Percentiles rank a stretch among this genome's conserved stretches.
Evolutionary conservation across 257 asterid genomes (phyloP).

Genomic region (Lithospermum erythrorhizon): DNA sequence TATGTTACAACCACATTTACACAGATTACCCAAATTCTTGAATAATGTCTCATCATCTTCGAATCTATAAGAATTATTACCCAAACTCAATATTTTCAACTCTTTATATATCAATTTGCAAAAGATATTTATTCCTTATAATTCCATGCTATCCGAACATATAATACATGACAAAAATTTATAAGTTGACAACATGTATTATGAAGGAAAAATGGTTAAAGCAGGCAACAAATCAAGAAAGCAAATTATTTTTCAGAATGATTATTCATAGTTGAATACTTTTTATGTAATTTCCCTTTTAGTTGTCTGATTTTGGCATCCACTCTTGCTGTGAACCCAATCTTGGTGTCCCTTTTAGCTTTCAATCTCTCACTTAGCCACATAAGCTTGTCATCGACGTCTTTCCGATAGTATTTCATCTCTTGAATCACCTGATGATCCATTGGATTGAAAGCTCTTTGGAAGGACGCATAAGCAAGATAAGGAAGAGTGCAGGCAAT

Average conservation of each 20-base stretch:
- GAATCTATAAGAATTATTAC: too few relatives aligned
- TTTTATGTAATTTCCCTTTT: constrained; percentile 59
- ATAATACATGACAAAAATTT: too few relatives aligned
- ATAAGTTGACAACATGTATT: too few relatives aligned
- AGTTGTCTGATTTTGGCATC: constrained; percentile 82
- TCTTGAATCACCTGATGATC: constrained; percentile 95
- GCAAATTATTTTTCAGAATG: background rate
- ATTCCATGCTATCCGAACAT: too few relatives aligned
- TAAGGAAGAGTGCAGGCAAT: constrained; percentile 69
- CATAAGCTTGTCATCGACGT: constrained; percentile 75
- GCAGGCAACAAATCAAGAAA: background rate
- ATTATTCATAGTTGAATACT: constrained; percentile 33
- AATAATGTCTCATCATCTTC: too few relatives aligned
- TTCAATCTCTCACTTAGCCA: constrained; percentile 71
- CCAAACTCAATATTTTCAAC: too few relatives aligned
- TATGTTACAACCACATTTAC: too few relatives aligned
- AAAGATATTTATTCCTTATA: too few relatives aligned
- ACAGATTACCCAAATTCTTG: too few relatives aligned
- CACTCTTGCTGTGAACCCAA: constrained; percentile 87
- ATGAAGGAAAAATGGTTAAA: background rate
- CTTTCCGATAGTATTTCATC: constrained; percentile 68
- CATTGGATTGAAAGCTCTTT: constrained; percentile 71
- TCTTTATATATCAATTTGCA: too few relatives aligned
- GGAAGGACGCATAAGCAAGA: constrained; percentile 65
- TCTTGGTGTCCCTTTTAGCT: constrained; percentile 63